These are phyloP conservation scores for Aspergillus candidus DNA, from an alignment of 2,329 filamentous ascomycete species.

Conservation along the genomic window DNA sequence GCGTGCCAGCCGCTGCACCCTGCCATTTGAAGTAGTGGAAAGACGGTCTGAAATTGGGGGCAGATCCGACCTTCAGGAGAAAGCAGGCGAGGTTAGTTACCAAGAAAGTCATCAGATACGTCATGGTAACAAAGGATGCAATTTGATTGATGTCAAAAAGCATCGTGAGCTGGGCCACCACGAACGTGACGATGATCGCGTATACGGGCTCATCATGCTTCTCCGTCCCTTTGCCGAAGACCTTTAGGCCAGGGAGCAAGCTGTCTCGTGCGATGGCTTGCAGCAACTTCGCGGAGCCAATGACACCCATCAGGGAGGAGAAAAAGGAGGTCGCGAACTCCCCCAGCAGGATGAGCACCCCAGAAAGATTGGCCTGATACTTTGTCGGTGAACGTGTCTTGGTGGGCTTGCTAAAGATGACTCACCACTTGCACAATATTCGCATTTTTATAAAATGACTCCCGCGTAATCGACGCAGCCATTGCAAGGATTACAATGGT, in stretches of 20 bases:
- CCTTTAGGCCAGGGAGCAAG: conserved; percentile 65
- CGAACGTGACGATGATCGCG: conserved; percentile 70
- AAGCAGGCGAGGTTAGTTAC: conserved; percentile 86
- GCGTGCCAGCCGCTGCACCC: conserved; percentile 66
- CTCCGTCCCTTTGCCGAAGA: conserved; percentile 69
- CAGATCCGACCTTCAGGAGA: conserved; percentile 76
- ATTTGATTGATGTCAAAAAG: conserved; percentile 82
- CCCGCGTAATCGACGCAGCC: conserved; percentile 67
- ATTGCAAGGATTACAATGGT: conserved; percentile 70
- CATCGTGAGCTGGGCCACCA: conserved; percentile 71
- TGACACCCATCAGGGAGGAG: conserved; percentile 79
- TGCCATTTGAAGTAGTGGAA: conserved; percentile 89
- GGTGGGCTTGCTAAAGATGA: neutral
- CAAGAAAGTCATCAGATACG: conserved; percentile 86
- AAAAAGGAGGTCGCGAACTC: conserved; percentile 80
- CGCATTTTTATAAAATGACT: conserved; percentile 65
- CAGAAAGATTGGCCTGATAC: conserved; percentile 63
- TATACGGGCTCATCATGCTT: conserved; percentile 67
- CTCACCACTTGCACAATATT: conserved; percentile 70
- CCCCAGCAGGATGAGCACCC: conserved; percentile 66
- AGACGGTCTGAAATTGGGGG: conserved; percentile 80
- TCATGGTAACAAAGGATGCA: conserved; percentile 84
- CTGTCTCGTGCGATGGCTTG: conserved; percentile 76
- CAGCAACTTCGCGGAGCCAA: conserved; percentile 76
- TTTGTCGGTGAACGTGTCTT: conserved; percentile 5